These are phyloP conservation scores for Corymbia calophylla DNA, from an alignment of 441 rosid genomes.

Conservation along the genomic window DNA sequence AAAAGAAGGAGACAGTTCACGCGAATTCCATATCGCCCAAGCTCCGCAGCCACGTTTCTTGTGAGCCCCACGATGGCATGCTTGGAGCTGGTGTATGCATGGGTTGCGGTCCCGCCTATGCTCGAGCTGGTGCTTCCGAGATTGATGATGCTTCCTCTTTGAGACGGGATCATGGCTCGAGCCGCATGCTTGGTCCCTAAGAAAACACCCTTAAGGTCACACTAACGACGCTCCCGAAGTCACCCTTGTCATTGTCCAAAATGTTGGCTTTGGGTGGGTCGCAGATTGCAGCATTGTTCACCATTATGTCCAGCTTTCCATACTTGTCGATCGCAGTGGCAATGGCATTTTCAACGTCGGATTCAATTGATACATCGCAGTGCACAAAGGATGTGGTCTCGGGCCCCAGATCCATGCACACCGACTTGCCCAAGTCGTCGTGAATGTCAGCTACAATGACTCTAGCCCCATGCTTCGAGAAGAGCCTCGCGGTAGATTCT, in stretches of 20 bases:
- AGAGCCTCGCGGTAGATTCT: not conserved
- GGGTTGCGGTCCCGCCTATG: not conserved
- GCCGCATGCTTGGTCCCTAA: not conserved
- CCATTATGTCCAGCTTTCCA: not conserved
- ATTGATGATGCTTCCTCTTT: not conserved
- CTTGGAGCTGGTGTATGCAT: not conserved
- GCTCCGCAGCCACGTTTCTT: not conserved
- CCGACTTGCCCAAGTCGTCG: not conserved
- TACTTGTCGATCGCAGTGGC: not conserved
- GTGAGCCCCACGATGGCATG: not conserved
- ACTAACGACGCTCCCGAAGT: not conserved
- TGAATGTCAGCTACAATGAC: not conserved
- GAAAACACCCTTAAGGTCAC: not conserved
- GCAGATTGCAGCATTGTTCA: not conserved
- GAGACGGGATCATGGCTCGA: not conserved
- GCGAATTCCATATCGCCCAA: not conserved
- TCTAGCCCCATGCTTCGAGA: not conserved
- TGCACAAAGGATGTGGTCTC: not conserved
- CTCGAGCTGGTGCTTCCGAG: not conserved
- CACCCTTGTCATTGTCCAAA: not conserved
- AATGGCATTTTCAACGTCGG: not conserved
- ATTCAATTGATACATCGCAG: not conserved
- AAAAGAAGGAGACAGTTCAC: not conserved
- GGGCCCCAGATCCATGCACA: not conserved
- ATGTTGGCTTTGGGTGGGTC: not conserved